Evolutionary conservation across 2,329 filamentous ascomycete genomes (phyloP), one percentile per base, ranked within the genome.

Genomic region (Cryphonectria naterciae): DNA sequence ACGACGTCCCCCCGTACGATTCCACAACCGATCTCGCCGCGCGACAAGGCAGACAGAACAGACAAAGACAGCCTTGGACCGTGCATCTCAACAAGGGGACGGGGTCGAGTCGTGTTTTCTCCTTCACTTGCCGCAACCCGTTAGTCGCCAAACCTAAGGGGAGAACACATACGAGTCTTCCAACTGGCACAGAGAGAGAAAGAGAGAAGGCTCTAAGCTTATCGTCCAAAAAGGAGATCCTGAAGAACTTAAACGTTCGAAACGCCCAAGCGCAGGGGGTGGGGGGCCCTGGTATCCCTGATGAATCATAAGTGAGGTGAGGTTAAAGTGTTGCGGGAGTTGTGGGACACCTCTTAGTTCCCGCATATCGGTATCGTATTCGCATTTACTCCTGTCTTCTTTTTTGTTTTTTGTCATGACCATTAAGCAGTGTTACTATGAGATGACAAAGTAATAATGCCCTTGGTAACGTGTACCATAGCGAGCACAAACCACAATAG

Each of bases 141-240:
- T 28, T 10, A 22, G 52, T 17, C 52, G 22, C 6, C 17, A 22
- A n/a, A 2, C 11, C 52, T 17, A 25, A 28, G 52, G 13, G 32
- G 10, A 28, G 28, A 32, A 32, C 28, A 32, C 11, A 28, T n/a
- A 28, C 52, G n/a, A 15, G n/a, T 56, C 52, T 11, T 15, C 25
- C 52, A 4, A 1, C n/a, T 2, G 32, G 11, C 25, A 15, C n/a
- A 5, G 11, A 15, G 7, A 13, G 6, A 2, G n/a, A 22, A 8
- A 13, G 49, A 11, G 25, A 15, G 25, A 73, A 70, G 25, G 72
- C 73, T 19, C 69, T 61, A 67, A 71, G 58, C 25, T 28, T 56
- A 56, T 56, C 25, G 32, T 56, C 17, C 52, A 28, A 15, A 15
- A 4, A 15, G 25, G n/a, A 17, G n/a, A 15, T 28, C 4, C n/a